Conservation (phyloP, 768 basidiomycete species). For the Rhizopogon vinicolor region DNA sequence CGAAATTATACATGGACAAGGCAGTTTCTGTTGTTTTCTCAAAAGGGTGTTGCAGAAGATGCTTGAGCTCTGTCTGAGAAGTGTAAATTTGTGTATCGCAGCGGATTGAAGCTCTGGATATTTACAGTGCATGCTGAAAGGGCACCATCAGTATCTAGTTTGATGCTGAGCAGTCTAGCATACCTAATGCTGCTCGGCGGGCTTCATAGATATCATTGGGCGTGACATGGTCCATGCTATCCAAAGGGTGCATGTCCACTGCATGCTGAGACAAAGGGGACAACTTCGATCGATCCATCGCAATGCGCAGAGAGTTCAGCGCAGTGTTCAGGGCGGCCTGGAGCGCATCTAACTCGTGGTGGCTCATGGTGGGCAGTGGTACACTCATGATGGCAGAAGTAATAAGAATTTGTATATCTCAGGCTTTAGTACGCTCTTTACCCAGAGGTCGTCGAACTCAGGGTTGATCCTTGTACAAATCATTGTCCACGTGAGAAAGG, state of each 20-base stretch:
- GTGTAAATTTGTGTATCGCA: background rate
- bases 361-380: too few species aligned
- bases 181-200: background rate
- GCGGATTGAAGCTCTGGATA: background rate
- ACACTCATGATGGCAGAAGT: too few species aligned
- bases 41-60: constrained; percentile 1
- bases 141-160: background rate
- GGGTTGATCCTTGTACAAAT: too few species aligned
- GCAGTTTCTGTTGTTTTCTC: background rate
- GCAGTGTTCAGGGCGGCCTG: background rate
- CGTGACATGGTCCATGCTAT: background rate
- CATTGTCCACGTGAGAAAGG: too few species aligned
- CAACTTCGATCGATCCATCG: background rate
- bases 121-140: background rate
- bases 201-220: background rate
- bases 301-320: background rate
- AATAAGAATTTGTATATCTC: too few species aligned
- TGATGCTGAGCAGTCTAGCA: background rate
- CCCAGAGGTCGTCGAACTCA: too few species aligned
- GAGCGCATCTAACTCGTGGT: too few species aligned
- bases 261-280: background rate
- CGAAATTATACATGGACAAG: constrained; percentile 12
- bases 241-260: background rate
- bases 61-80: background rate
- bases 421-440: too few species aligned